phyloP scores from a whole-genome alignment of 1,284 basidiomycete genomes.

The Ustilago vetiveriae region DNA sequence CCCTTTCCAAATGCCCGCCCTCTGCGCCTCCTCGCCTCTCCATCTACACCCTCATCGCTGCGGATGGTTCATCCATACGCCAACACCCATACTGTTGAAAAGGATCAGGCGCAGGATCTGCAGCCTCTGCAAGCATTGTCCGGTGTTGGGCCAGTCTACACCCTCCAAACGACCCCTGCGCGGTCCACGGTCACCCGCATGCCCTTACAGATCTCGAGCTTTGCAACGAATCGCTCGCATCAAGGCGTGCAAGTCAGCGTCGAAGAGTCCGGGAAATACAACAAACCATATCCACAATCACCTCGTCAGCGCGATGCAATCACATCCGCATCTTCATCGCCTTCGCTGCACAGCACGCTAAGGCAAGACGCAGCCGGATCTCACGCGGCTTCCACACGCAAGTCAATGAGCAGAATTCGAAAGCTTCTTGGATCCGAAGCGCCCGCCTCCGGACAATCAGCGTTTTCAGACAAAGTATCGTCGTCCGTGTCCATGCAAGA shows the following conservation, averaged over 20 bases:
- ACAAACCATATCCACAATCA: not conserved
- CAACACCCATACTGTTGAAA: conserved; percentile 2
- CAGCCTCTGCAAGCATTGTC: not conserved
- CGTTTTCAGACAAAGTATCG: conserved; percentile 2
- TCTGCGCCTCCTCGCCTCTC: conserved; percentile 8
- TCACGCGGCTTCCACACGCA: conserved; percentile 8
- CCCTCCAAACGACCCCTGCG: not conserved
- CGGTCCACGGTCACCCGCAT: not conserved
- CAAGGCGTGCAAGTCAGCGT: not conserved
- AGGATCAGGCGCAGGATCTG: conserved; percentile 3
- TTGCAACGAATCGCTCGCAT: conserved; percentile 6
- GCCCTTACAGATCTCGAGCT: conserved; percentile 9
- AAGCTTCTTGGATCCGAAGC: conserved; percentile 25
- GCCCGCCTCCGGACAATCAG: conserved; percentile 1
- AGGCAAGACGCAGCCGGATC: not conserved
- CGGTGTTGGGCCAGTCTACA: not conserved
- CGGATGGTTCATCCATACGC: conserved; percentile 32
- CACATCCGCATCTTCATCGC: not conserved
- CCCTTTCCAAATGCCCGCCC: not conserved
- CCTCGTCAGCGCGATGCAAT: not conserved
- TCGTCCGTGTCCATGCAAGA: not conserved
- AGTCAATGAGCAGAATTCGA: conserved; percentile 35
- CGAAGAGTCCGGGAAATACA: not conserved
- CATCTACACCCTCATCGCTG: conserved; percentile 10
- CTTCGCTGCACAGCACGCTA: not conserved